These are phyloP conservation scores for Suillus subluteus DNA, from an alignment of 768 basidiomycete species.

Conservation along the genomic window DNA sequence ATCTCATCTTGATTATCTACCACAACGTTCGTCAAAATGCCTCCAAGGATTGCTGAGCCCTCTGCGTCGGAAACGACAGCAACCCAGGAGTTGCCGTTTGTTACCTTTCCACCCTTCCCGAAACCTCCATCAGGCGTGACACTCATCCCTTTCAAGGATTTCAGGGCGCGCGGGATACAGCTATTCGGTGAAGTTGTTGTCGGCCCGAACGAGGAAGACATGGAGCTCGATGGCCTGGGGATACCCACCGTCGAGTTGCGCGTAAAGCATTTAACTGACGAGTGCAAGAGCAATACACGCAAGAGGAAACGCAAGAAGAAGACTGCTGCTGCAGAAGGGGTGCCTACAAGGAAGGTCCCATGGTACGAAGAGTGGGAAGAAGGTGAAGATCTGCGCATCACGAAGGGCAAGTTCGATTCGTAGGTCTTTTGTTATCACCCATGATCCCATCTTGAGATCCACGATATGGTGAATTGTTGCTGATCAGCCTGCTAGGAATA, in stretches of 20 bases:
- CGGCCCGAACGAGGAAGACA: constrained; percentile 43
- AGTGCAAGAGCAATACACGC: constrained; percentile 58
- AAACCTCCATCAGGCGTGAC: constrained; percentile 44
- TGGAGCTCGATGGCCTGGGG: constrained; percentile 67
- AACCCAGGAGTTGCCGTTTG: constrained; percentile 21
- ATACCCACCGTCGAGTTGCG: constrained; percentile 65
- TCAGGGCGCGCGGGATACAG: constrained; percentile 61
- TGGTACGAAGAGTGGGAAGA: constrained; percentile 83
- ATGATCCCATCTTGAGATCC: constrained; percentile 1
- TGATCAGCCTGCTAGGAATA: constrained; percentile 37
- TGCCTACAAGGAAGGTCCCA: constrained; percentile 32
- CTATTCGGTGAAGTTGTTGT: constrained; percentile 45
- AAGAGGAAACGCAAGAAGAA: constrained; percentile 51
- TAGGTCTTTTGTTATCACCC: constrained; percentile 35
- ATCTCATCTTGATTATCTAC: constrained; percentile 19
- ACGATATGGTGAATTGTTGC: constrained; percentile 9
- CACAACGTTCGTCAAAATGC: constrained; percentile 26
- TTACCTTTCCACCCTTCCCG: constrained; percentile 55
- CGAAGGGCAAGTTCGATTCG: constrained; percentile 50
- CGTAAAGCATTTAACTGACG: constrained; percentile 56
- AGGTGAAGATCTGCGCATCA: constrained; percentile 51
- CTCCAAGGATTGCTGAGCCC: constrained; percentile 17
- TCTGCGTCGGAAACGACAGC: constrained; percentile 18
- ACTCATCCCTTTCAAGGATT: constrained; percentile 59
- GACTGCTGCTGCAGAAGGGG: constrained; percentile 19